These are phyloP conservation scores for Lactifluus pinguis DNA, from an alignment of 768 basidiomycete genomes.

Conservation along the genomic window DNA sequence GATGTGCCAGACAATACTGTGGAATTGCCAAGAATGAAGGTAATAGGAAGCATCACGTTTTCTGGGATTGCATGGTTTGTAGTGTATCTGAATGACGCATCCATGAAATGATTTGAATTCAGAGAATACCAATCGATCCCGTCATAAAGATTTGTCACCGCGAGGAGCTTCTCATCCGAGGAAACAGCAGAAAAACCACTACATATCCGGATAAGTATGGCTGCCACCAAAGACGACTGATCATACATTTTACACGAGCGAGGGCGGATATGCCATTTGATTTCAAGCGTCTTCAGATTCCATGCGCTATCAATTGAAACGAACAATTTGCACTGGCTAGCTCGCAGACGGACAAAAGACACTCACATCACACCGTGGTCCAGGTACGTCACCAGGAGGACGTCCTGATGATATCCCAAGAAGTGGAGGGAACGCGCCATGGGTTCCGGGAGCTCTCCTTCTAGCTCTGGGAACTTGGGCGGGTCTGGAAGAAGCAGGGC, in stretches of 20 bases:
- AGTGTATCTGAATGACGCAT: not conserved
- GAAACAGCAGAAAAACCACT: not conserved
- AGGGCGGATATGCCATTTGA: not conserved
- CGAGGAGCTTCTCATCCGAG: not conserved
- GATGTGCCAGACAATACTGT: not conserved
- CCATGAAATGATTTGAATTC: not conserved
- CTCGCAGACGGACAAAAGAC: too few relatives aligned
- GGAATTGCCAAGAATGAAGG: not conserved
- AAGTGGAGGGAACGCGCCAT: too few relatives aligned
- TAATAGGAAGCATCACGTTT: not conserved
- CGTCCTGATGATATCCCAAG: not conserved
- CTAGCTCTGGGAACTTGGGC: too few relatives aligned
- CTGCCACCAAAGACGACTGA: not conserved
- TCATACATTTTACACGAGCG: not conserved
- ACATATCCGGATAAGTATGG: too few relatives aligned
- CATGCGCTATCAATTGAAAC: not conserved
- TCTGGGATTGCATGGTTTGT: not conserved
- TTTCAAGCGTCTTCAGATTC: not conserved
- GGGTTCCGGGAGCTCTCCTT: too few relatives aligned
- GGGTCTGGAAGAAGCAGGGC: too few relatives aligned
- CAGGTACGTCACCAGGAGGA: not conserved
- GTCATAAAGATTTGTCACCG: not conserved
- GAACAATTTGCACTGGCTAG: too few relatives aligned
- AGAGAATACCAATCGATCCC: not conserved
- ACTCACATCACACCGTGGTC: too few relatives aligned